These are phyloP conservation scores for Karstenula rhodostoma DNA, from an alignment of 2,329 filamentous ascomycete species.

Conservation along the genomic window DNA sequence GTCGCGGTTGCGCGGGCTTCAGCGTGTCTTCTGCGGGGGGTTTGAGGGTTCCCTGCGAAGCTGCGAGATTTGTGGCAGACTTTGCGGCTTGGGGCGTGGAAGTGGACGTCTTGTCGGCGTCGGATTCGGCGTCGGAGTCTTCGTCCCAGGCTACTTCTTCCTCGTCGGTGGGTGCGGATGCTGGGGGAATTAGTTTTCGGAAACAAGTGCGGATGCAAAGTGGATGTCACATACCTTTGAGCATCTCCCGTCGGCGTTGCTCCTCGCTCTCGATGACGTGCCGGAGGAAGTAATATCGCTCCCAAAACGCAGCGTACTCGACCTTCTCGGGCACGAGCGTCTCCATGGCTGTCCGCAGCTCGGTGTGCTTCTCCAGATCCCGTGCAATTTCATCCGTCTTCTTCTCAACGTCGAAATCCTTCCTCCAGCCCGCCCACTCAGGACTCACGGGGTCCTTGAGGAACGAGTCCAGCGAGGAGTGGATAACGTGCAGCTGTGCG, in stretches of 20 bases:
- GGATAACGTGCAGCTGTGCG: slow-evolving; percentile 93
- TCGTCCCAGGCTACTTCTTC: slow-evolving; percentile 75
- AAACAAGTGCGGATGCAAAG: neutral
- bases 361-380: slow-evolving; percentile 85
- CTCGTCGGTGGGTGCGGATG: slow-evolving; percentile 74
- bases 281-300: slow-evolving; percentile 91
- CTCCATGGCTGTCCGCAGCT: slow-evolving; percentile 90
- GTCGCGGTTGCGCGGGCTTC: slow-evolving; percentile 68
- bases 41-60: slow-evolving; percentile 51
- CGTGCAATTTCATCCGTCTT: slow-evolving; percentile 84
- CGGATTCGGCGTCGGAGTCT: slow-evolving; percentile 67
- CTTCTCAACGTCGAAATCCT: slow-evolving; percentile 78
- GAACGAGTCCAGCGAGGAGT: slow-evolving; percentile 82
- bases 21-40: slow-evolving; percentile 47
- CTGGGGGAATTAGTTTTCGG: slow-evolving; percentile 25
- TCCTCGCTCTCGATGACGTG: slow-evolving; percentile 95
- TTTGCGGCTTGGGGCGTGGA: slow-evolving; percentile 20
- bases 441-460: slow-evolving; percentile 78
- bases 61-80: slow-evolving; percentile 33
- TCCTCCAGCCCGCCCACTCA: slow-evolving; percentile 77
- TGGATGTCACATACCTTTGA: slow-evolving; percentile 73
- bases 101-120: slow-evolving; percentile 22
- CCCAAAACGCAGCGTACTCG: slow-evolving; percentile 92
- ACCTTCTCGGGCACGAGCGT: slow-evolving; percentile 91
- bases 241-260: slow-evolving; percentile 82